Base-by-base conservation (phyloP, 2,329 filamentous ascomycete species). In the Didymella sp. region DNA sequence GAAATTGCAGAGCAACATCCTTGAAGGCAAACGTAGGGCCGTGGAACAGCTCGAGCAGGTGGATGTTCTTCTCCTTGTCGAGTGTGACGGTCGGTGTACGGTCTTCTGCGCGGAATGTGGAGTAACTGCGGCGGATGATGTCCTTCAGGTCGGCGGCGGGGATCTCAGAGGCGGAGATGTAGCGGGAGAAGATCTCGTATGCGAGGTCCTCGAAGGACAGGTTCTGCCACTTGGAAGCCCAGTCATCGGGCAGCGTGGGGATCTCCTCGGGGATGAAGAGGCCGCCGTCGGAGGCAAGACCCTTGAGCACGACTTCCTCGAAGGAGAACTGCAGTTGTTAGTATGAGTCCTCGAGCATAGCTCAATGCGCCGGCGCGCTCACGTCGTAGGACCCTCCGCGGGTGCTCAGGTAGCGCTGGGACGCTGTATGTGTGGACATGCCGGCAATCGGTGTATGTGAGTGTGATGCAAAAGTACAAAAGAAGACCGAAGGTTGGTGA, bases 41-140 rank as follows among this genome's bases (percentile, higher is more conserved):
- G 75, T 98, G 94, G 83, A 98, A 99, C 40, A 99, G 85, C 78
- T 99, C 95, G 30, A 99, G 85, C 53, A 97, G 82, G 73, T 96
- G 87, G 38, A 97, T 81, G 73, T 94, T 89, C 65, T 85, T 82
- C 59, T 82, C 76, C 68, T 85, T 81, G 71, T 94, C 85, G 50
- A 97, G 82, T n/a, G 89, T 86, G 40, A 91, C 84, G 24, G 95
- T 79, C 0, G 95, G 95, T 0, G 91, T 92, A 38, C 91, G 87
- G 51, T 96, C 87, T 38, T 87, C 79, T 30, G 86, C 83, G 66
- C 93, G 89, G 81, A 99, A 99, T 8, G 92, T 96, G 19, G 90
- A 86, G 76, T 99, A 99, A 70, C 90, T 95, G 68, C 87, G 86
- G 66, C 87, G 81, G 75, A 98, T 90, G 73, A 99, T 92, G 61